Conservation (phyloP, 495 filamentous ascomycete species). For the Podospora anserina region DNA sequence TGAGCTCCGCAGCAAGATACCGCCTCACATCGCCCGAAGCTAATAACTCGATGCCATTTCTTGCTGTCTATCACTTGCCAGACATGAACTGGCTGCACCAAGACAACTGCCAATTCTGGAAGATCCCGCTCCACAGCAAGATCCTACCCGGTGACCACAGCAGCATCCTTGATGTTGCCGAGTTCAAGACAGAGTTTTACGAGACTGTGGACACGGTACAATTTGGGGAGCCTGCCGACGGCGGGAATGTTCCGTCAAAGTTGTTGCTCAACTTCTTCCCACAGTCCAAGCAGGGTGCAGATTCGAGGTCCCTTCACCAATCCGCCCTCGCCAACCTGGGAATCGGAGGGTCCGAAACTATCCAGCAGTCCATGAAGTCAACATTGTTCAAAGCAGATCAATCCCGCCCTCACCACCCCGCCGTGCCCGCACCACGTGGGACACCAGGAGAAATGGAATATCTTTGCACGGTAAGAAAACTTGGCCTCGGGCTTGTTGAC, state of each 20-base stretch:
- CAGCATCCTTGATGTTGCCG: conserved; percentile 17
- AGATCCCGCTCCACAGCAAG: conserved; percentile 10
- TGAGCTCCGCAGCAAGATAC: conserved; percentile 25
- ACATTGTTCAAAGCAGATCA: no score
- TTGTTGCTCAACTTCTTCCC: neutral
- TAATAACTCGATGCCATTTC: conserved; percentile 18
- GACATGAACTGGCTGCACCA: conserved; percentile 25
- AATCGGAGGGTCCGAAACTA: neutral
- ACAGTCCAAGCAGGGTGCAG: neutral
- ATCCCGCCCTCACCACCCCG: no score
- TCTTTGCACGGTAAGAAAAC: no score
- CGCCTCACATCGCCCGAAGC: neutral
- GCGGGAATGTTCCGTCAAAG: neutral
- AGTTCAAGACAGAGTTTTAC: conserved; percentile 15
- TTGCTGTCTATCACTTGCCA: conserved; percentile 27
- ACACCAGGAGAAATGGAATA: no score
- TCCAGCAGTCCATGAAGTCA: no score
- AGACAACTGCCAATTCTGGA: conserved; percentile 10
- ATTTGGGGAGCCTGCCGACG: neutral
- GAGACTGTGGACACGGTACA: neutral
- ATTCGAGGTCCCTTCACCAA: neutral
- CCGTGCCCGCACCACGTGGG: no score
- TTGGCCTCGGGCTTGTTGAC: no score
- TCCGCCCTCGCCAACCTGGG: neutral
- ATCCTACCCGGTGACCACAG: conserved; percentile 2